Conservation (phyloP, 768 basidiomycete species). For the Tricholoma sp. region DNA sequence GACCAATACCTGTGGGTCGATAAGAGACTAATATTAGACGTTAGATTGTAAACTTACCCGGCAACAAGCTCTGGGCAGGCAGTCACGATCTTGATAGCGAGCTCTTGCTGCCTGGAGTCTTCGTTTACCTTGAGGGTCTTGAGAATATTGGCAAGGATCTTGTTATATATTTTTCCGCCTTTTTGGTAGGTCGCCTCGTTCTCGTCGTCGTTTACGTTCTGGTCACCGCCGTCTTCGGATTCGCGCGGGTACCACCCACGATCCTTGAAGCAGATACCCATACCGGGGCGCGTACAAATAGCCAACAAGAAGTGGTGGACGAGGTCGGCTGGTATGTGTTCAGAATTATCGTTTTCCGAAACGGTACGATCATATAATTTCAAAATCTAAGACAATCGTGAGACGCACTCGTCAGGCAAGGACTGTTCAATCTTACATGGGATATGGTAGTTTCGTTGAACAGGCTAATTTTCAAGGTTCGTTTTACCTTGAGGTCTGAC, state of each 20-base stretch:
- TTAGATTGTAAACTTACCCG: constrained; percentile 40
- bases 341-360: constrained; percentile 42
- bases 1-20: constrained; percentile 60
- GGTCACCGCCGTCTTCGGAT: constrained; percentile 34
- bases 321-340: constrained; percentile 68
- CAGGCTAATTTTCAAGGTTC: constrained; percentile 63
- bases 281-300: constrained; percentile 74
- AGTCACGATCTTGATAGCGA: constrained; percentile 72
- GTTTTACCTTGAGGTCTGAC: constrained; percentile 66
- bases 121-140: constrained; percentile 82
- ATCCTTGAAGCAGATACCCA: constrained; percentile 84
- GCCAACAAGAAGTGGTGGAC: constrained; percentile 85
- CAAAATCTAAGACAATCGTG: constrained; percentile 41
- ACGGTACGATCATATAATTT: constrained; percentile 66
- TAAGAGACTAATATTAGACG: constrained; percentile 9
- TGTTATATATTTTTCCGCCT: constrained; percentile 66
- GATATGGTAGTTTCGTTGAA: constrained; percentile 65
- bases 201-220: constrained; percentile 23
- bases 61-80: constrained; percentile 85
- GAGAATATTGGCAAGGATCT: constrained; percentile 73
- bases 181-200: constrained; percentile 26
- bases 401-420: not conserved
- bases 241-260: constrained; percentile 88
- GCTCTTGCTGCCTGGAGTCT: constrained; percentile 78
- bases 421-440: constrained; percentile 41